Base-by-base conservation (phyloP, 305 asterid genomes). In the Ilex paraguariensis region DNA sequence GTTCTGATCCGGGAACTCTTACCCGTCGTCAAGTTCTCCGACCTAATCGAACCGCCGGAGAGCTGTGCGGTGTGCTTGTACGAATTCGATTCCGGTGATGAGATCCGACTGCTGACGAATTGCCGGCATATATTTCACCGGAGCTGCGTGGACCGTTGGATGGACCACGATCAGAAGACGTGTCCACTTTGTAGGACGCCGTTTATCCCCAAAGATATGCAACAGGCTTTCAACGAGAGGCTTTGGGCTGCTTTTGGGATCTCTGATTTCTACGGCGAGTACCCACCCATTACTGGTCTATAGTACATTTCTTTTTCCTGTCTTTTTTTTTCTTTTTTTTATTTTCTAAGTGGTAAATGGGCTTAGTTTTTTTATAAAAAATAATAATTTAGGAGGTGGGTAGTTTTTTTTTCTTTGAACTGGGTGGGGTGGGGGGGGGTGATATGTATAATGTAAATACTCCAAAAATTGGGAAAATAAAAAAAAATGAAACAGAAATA, bases 81-180 rank as follows among this genome's bases (percentile, higher is more conserved):
- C 70, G 95, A 88, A 36, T 84, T 88, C 46, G 67, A 70, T 52
- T 66, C 66, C 15, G 91, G 79, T 0, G 95, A 88, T 49, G 91
- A 86, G 84, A 82, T 86, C 87, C 85, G 95, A 31, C 76, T 87
- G 66, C 58, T 86, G 68, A 56, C 75, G 6, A 88, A 88, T 63
- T 88, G 96, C 40, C 61, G 85, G 5, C 96, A 88, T 60, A 66
- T 88, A 10, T 88, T 88, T 53, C 96, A 88, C 63, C 63, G 83
- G 81, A 66, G 73, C 61, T 88, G 96, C 50, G 62, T 88, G 49
- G 96, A 88, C 84, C 89, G 94, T 31, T 87, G 96, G 96, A 83
- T 87, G 91, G 93, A 85, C 61, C 93, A 85, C 60, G 96, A 87
- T 72, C 96, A 87, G 80, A 85, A 80, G 45, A 87, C 96, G 14